Evolutionary conservation across 306 rosid species (phyloP), one percentile per base, ranked within the genome.

Genomic region (Cicer chorassanicum): DNA sequence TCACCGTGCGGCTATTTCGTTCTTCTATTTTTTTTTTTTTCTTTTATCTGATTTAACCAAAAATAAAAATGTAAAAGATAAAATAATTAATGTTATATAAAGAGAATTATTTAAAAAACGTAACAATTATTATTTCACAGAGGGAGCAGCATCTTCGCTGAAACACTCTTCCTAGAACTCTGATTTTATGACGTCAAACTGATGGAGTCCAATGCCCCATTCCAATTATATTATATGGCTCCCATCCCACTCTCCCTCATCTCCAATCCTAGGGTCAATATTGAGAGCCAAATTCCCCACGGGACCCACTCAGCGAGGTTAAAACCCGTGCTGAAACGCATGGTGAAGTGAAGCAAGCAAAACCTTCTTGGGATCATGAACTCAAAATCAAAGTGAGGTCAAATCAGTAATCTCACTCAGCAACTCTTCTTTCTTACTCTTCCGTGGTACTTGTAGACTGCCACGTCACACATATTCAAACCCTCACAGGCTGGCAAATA

Each of bases 401-500:
- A 68, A 73, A 60, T 61, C 73, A 4, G 85, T 82, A 51, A 57
- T 65, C 61, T 42, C 80, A 24, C 61, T 42, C 80, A 14, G 36
- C 4, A 24, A 24, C 34, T 24, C 34, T 2, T 2, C 11, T 11
- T 16, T 0, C 21, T 59, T 65, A 65, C 10, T 45, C 72, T 7
- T 66, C 56, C 72, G 56, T 65, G 44, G 36, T 66, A 68, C 73
- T 45, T 11, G 29, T 48, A 79, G 76, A 80, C 84, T n/a, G 66
- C 84, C 86, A 83, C 82, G 87, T 83, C 88, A 83, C 11, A 8
- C 8, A 3, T n/a, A 1, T 19, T 21, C 13, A 29, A 45, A 66
- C 21, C 34, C 43, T 48, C 9, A 82, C 89, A 88, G 90, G 67
- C 84, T 84, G 91, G 85, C 84, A 74, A 18, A 15, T 7, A n/a